Conservation (phyloP, 1,284 basidiomycete genomes). For the Ustilago lituana region DNA sequence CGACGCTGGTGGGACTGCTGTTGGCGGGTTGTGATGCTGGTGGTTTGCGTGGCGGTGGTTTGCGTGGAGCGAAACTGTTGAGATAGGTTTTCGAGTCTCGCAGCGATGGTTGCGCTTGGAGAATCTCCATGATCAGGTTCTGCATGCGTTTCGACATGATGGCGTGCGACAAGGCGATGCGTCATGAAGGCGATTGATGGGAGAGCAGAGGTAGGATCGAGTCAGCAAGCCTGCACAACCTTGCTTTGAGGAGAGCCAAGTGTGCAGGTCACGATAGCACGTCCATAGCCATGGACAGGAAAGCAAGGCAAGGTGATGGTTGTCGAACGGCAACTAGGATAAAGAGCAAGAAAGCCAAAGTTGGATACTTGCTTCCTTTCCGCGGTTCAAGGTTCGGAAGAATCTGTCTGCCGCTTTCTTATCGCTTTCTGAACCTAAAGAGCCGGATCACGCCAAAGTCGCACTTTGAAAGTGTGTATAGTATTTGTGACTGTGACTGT, state of each 20-base stretch:
- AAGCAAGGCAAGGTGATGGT: too few species aligned
- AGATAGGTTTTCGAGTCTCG: conserved; percentile 91
- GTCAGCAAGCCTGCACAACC: conserved; percentile 39
- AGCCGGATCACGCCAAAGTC: too few species aligned
- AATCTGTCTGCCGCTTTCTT: too few species aligned
- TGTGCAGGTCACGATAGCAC: conserved; percentile 31
- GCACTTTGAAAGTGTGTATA: too few species aligned
- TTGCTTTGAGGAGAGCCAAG: conserved; percentile 22
- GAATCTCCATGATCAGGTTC: conserved; percentile 96
- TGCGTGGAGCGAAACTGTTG: conserved; percentile 75
- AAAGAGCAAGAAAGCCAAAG: neutral
- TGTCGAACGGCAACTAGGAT: too few species aligned
- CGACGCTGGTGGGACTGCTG: conserved; percentile 14
- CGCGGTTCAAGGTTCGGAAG: too few species aligned
- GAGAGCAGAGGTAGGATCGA: too few species aligned
- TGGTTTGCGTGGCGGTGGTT: conserved; percentile 8
- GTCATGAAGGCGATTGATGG: too few species aligned
- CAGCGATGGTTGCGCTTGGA: conserved; percentile 89
- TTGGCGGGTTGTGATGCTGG: conserved; percentile 12
- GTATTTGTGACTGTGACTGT: too few species aligned
- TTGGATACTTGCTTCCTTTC: too few species aligned
- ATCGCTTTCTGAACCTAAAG: neutral
- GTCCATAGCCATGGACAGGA: conserved; percentile 16
- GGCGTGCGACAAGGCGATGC: neutral
- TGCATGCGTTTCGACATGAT: conserved; percentile 69